Base-by-base conservation (phyloP, 1,284 basidiomycete species). In the Moesziomyces globuligerus region DNA sequence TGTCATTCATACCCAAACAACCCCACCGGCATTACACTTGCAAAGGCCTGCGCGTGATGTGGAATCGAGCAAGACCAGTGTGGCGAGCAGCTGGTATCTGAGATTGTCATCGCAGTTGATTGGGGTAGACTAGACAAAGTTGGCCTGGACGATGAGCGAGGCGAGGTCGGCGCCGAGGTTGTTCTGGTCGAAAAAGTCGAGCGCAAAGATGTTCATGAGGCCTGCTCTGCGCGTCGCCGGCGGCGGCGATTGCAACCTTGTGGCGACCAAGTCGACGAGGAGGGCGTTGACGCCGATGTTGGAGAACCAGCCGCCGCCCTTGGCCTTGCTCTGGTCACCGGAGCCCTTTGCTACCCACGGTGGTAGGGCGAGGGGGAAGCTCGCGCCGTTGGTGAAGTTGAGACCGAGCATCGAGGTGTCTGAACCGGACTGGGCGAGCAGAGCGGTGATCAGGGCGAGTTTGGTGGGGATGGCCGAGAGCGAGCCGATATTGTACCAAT, bases 131-230 rank as follows among this genome's bases (percentile, higher is more conserved):
- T 52, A 60, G 26, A 48, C 26, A 45, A 78, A 76, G 54, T 78
- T 78, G 11, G 74, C 65, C 24, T 69, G 59, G 5, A 78, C 52
- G 28, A 78, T 50, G 13, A 76, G 48, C 1, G 34, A 20, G 0
- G 66, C 44, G 11, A 78, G 36, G 28, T 69, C 60, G 1, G 49
- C 52, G 4, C 45, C 56, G 6, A 59, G 36, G 23, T 57, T 45
- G n/a, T 48, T 46, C 29, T 75, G 57, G 28, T 71, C 59, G 28
- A 65, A 78, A 34, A 60, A 78, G 41, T 78, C 76, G n/a, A 76
- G 15, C 3, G 66, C 69, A 51, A 72, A 55, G 11, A 62, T 48
- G 39, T 51, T 56, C 65, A 65, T 75, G 44, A 62, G 43, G 7
- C 67, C 58, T 0, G 34, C 45, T 8, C 55, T 53, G n/a, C n/a